These are phyloP conservation scores for Komagataella mondaviorum DNA, from an alignment of 805 yeast genomes.

Conservation along the genomic window DNA sequence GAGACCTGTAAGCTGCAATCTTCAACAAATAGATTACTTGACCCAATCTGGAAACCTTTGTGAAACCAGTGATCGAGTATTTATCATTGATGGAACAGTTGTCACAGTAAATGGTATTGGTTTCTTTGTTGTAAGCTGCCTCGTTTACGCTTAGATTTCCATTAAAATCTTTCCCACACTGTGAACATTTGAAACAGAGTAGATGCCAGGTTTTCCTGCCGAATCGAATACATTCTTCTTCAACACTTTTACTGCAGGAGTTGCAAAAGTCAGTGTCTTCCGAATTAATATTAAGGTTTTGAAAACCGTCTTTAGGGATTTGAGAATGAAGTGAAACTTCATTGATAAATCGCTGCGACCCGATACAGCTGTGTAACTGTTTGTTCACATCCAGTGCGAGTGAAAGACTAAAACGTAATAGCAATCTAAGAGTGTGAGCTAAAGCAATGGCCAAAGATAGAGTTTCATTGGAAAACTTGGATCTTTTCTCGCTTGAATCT, in stretches of 20 bases:
- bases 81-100: constrained; percentile 44
- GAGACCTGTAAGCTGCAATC: constrained; percentile 72
- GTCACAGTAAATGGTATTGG: constrained; percentile 36
- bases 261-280: constrained; percentile 69
- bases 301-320: constrained; percentile 23
- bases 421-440: constrained; percentile 82
- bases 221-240: constrained; percentile 61
- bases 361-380: constrained; percentile 38
- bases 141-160: constrained; percentile 26
- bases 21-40: constrained; percentile 70
- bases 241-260: constrained; percentile 63
- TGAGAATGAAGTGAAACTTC: constrained; percentile 34
- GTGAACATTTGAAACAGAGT: constrained; percentile 55
- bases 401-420: constrained; percentile 69
- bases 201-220: constrained; percentile 70
- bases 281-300: constrained; percentile 31
- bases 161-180: constrained; percentile 33
- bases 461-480: constrained; percentile 43
- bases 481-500: constrained; percentile 15
- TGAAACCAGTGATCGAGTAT: constrained; percentile 40
- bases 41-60: constrained; percentile 47
- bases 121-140: constrained; percentile 27
- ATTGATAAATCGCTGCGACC: constrained; percentile 49
- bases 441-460: constrained; percentile 77
- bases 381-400: constrained; percentile 62